These are phyloP conservation scores for Sherardia arvensis DNA, from an alignment of 257 asterid species.

Conservation along the genomic window DNA sequence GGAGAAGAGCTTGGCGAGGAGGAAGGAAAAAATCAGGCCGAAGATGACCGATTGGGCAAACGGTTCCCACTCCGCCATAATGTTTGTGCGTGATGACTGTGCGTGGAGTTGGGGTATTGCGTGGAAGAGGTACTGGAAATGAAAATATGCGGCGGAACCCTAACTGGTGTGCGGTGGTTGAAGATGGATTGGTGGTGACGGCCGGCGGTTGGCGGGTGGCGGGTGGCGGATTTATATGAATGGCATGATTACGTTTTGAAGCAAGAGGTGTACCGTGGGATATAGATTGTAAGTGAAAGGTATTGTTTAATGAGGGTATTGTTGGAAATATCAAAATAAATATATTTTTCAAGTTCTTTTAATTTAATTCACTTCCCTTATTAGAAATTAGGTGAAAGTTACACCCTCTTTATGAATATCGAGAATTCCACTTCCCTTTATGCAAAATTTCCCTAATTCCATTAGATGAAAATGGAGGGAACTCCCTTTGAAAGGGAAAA, in stretches of 20 bases:
- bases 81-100: neutral
- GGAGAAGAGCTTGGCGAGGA: conserved; percentile 85
- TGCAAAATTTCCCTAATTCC: too few species aligned
- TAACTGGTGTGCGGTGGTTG: neutral
- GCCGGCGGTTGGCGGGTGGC: neutral
- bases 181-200: neutral
- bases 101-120: neutral
- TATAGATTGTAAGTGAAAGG: conserved; percentile 1
- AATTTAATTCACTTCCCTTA: too few species aligned
- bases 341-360: too few species aligned
- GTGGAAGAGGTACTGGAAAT: neutral
- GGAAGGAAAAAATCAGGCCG: conserved; percentile 72
- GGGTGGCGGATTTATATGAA: conserved; percentile 1
- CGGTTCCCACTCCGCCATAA: conserved; percentile 80
- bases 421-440: too few species aligned
- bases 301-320: too few species aligned
- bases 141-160: neutral
- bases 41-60: conserved; percentile 52
- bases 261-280: neutral
- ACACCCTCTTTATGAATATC: too few species aligned
- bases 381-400: too few species aligned
- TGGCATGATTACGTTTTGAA: neutral
- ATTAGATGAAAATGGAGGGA: too few species aligned
- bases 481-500: too few species aligned
- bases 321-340: too few species aligned